Conservation (phyloP, 805 yeast species). For the Starmerella apis region DNA sequence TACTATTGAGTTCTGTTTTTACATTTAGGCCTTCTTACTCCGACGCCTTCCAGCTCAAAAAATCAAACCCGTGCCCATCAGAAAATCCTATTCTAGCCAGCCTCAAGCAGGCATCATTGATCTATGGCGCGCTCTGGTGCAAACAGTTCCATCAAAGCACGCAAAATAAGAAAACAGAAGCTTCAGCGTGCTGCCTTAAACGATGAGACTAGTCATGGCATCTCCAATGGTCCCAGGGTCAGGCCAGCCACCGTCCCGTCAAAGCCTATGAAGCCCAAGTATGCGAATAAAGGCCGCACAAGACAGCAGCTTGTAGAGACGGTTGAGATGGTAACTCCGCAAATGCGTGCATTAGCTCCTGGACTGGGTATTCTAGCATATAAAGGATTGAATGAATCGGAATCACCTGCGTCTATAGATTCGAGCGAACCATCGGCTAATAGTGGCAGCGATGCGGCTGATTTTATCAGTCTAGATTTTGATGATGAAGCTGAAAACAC, state of each 20-base stretch:
- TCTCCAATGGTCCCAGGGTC: not conserved
- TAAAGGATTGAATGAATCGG: not conserved
- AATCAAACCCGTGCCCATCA: conserved; percentile 5
- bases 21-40: not conserved
- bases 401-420: not conserved
- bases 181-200: not conserved
- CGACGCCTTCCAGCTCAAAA: not conserved
- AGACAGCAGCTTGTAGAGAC: not conserved
- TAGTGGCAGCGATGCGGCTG: conserved; percentile 1
- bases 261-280: conserved; percentile 1
- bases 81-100: not conserved
- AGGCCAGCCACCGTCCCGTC: not conserved
- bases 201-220: not conserved
- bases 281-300: not conserved
- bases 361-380: conserved; percentile 4
- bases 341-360: conserved; percentile 1
- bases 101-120: not conserved
- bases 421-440: not conserved
- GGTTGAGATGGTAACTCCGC: not conserved
- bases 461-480: conserved; percentile 2
- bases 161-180: not conserved
- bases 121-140: not conserved
- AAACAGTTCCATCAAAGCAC: not conserved
- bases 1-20: not conserved
- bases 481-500: not conserved